A percentile compares a stretch with the other conserved stretches of the same genome.
These are phyloP conservation scores for Boletus fagicola DNA, from an alignment of 768 basidiomycete genomes.

Conservation along the genomic window DNA sequence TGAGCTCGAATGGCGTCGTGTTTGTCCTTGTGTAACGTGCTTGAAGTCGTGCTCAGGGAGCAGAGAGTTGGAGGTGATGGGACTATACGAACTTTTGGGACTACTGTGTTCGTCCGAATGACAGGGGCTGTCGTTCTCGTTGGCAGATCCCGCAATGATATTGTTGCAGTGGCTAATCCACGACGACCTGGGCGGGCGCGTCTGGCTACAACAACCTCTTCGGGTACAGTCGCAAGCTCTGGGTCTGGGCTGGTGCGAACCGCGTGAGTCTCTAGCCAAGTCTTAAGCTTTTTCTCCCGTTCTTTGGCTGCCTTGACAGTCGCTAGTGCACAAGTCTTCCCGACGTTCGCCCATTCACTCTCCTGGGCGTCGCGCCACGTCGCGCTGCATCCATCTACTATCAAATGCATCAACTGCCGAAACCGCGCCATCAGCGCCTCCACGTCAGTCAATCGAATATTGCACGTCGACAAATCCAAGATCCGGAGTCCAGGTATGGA, in stretches of 20 bases:
- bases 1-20: conserved; percentile 44
- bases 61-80: conserved; percentile 51
- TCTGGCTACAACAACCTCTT: conserved; percentile 7
- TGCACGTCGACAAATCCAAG: conserved; percentile 77
- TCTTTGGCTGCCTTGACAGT: conserved; percentile 63
- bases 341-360: conserved; percentile 60
- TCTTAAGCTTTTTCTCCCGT: conserved; percentile 59
- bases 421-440: conserved; percentile 54
- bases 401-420: conserved; percentile 54
- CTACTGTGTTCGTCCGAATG: conserved; percentile 5
- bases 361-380: conserved; percentile 49
- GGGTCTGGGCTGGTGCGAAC: background rate
- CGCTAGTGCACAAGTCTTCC: conserved; percentile 57
- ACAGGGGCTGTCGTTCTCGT: conserved; percentile 17
- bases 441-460: conserved; percentile 51
- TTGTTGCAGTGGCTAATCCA: conserved; percentile 63
- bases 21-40: conserved; percentile 29
- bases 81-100: conserved; percentile 51
- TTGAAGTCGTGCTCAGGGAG: conserved; percentile 48
- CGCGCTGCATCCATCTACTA: conserved; percentile 66
- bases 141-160: conserved; percentile 50
- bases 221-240: background rate
- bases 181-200: conserved; percentile 47
- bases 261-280: conserved; percentile 43
- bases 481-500: conserved; percentile 48